Percentiles rank a stretch among this genome's conserved stretches.
These are phyloP conservation scores for Trapa incisa DNA, from an alignment of 345 rosid species.

Conservation along the genomic window DNA sequence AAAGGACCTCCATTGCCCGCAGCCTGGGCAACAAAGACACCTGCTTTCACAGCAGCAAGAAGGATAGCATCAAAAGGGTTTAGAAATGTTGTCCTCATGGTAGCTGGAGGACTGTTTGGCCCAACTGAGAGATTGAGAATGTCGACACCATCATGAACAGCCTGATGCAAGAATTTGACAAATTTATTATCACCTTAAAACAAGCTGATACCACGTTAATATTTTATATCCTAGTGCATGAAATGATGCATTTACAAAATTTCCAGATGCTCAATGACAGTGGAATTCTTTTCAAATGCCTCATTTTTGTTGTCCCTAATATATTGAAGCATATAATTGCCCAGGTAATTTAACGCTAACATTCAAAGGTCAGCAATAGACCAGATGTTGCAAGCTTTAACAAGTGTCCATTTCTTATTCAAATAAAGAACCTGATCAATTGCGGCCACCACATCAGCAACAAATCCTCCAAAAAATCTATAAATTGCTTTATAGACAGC, in stretches of 20 bases:
- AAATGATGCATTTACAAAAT: neutral
- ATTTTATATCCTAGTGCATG: neutral
- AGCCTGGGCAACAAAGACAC: conserved; percentile 95
- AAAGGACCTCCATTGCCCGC: conserved; percentile 98
- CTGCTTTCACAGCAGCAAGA: conserved; percentile 94
- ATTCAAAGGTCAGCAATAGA: neutral
- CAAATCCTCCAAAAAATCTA: conserved; percentile 91
- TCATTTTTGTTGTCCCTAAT: neutral
- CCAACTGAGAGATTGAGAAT: conserved; percentile 91
- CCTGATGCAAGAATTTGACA: conserved; percentile 31
- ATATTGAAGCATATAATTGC: neutral
- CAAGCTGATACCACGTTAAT: neutral
- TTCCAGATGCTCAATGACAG: neutral
- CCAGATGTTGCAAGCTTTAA: neutral
- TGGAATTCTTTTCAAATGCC: neutral
- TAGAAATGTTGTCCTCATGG: conserved; percentile 70
- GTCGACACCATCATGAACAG: conserved; percentile 97
- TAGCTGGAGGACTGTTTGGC: conserved; percentile 91
- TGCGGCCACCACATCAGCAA: conserved; percentile 98
- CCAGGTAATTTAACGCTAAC: neutral
- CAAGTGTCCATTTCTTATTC: neutral
- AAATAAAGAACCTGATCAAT: conserved; percentile 63
- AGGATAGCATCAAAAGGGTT: conserved; percentile 96
- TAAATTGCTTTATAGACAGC: conserved; percentile 81
- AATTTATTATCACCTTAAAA: neutral